These are phyloP conservation scores for Eutrema salsugineum DNA, from an alignment of 441 rosid species.

Conservation along the genomic window DNA sequence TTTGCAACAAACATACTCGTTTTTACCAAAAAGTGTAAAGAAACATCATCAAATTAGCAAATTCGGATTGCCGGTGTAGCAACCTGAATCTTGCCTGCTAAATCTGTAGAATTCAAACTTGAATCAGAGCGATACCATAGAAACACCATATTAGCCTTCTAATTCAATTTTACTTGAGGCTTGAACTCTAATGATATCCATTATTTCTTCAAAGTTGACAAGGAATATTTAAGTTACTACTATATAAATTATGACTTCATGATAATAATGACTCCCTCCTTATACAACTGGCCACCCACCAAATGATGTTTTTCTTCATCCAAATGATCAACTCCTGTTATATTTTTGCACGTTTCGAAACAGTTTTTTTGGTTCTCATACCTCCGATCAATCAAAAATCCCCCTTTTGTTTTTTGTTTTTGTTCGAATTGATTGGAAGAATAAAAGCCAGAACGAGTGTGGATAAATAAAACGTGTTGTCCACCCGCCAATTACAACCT, in stretches of 20 bases:
- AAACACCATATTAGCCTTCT: too few relatives aligned
- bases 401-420: too few relatives aligned
- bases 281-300: not conserved
- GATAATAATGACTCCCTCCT: not conserved
- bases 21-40: too few relatives aligned
- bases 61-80: too few relatives aligned
- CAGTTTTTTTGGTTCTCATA: not conserved
- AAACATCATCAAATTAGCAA: too few relatives aligned
- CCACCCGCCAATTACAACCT: slow-evolving; percentile 33
- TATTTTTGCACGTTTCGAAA: not conserved
- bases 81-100: too few relatives aligned
- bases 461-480: slow-evolving; percentile 49
- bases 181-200: not conserved
- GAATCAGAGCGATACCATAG: not conserved
- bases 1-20: not conserved
- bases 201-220: not conserved
- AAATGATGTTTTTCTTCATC: not conserved
- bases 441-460: not conserved
- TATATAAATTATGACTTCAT: not conserved
- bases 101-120: not conserved
- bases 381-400: too few relatives aligned
- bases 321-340: not conserved
- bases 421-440: too few relatives aligned
- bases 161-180: not conserved
- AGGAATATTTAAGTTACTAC: not conserved